These are phyloP conservation scores for Linderina pennispora DNA, from an alignment of 192 early-diverging fungal genomes.

Conservation along the genomic window DNA sequence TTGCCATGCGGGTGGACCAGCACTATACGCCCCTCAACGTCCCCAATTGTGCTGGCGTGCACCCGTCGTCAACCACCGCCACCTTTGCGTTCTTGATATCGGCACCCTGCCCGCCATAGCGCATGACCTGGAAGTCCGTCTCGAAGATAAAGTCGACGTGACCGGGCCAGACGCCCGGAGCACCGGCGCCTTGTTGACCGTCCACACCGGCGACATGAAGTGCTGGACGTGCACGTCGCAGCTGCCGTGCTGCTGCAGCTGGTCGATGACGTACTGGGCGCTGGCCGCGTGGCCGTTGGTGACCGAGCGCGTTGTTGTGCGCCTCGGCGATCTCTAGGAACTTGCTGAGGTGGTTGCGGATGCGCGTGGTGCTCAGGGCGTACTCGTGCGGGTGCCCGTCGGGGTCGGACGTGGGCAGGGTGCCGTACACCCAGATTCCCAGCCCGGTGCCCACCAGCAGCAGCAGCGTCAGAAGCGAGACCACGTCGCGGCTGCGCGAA, in stretches of 20 bases:
- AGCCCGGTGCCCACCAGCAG: constrained; percentile 25
- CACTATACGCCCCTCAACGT: no score
- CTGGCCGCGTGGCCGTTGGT: constrained; percentile 34
- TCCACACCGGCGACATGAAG: constrained; percentile 43
- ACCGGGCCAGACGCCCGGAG: constrained; percentile 9
- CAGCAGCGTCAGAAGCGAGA: constrained; percentile 24
- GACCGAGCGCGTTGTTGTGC: constrained; percentile 39
- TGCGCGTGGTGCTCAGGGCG: constrained; percentile 28
- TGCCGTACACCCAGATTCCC: constrained; percentile 43
- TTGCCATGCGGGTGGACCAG: no score
- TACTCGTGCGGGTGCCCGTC: constrained; percentile 36
- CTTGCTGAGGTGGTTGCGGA: constrained; percentile 19
- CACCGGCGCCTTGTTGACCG: constrained; percentile 5
- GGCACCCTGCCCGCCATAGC: constrained; percentile 53
- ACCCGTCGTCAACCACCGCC: no score
- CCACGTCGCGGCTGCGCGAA: constrained; percentile 17
- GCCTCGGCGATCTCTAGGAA: constrained; percentile 28
- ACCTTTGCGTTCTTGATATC: no score
- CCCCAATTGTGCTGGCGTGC: no score
- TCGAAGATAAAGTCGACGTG: constrained; percentile 20
- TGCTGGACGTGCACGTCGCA: constrained; percentile 37
- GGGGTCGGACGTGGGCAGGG: constrained; percentile 36
- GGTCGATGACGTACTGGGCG: constrained; percentile 29
- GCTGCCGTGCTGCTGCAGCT: constrained; percentile 15
- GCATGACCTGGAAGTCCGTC: constrained; percentile 46